These are phyloP conservation scores for Yamadazyma sp. DNA, from an alignment of 805 yeast species.

Conservation along the genomic window DNA sequence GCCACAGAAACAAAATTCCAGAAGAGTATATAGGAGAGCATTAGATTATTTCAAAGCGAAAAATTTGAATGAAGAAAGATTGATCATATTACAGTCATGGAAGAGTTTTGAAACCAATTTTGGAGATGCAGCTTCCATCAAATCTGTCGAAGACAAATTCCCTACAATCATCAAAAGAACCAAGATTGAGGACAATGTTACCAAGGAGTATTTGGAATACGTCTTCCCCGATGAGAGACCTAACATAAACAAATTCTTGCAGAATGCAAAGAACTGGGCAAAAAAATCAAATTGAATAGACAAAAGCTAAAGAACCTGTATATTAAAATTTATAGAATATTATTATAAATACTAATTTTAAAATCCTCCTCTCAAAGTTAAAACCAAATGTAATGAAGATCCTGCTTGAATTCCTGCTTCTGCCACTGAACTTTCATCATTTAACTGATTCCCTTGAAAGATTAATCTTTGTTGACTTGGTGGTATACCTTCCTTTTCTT, in stretches of 20 bases:
- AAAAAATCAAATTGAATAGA: slow-evolving; percentile 1
- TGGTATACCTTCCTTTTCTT: slow-evolving; percentile 96
- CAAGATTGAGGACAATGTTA: slow-evolving; percentile 42
- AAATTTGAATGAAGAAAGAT: slow-evolving; percentile 38
- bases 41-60: slow-evolving; percentile 38
- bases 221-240: slow-evolving; percentile 64
- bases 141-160: slow-evolving; percentile 39
- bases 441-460: slow-evolving; percentile 88
- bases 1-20: slow-evolving; percentile 47
- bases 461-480: slow-evolving; percentile 93
- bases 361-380: slow-evolving; percentile 87
- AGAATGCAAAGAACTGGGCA: slow-evolving; percentile 41
- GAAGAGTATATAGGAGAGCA: slow-evolving; percentile 58
- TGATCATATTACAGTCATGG: slow-evolving; percentile 57
- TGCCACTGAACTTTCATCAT: slow-evolving; percentile 72
- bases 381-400: slow-evolving; percentile 81
- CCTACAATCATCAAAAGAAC: slow-evolving; percentile 54
- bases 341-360: too few relatives aligned
- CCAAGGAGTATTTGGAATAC: slow-evolving; percentile 57
- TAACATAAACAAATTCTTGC: slow-evolving; percentile 34
- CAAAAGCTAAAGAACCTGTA: too few relatives aligned
- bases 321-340: too few relatives aligned
- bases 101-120: slow-evolving; percentile 60
- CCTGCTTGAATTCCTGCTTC: slow-evolving; percentile 81
- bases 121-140: slow-evolving; percentile 46